Percentiles rank a stretch among this genome's conserved stretches.
Conservation (phyloP, 2,329 filamentous ascomycete genomes). For the Fusarium sp. region DNA sequence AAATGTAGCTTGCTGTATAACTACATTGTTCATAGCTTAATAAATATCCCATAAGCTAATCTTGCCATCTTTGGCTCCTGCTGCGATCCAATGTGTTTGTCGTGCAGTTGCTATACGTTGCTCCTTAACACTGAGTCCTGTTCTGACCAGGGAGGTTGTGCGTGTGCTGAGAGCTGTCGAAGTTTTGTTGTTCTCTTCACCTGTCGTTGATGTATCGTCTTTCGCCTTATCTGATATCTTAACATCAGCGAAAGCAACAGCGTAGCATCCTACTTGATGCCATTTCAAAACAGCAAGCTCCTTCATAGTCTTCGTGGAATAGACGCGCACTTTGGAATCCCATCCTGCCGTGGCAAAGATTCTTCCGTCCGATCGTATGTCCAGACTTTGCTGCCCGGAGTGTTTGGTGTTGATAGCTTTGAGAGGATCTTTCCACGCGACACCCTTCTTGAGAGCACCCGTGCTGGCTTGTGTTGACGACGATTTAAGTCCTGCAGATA, state of each 20-base stretch:
- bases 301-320: constrained; percentile 81
- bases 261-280: constrained; percentile 90
- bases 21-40: constrained; percentile 51
- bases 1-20: not conserved
- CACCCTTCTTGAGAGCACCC: constrained; percentile 28
- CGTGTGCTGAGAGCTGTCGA: not conserved
- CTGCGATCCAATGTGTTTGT: constrained; percentile 86
- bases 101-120: constrained; percentile 72
- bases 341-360: constrained; percentile 93
- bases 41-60: constrained; percentile 97
- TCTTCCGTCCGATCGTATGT: constrained; percentile 80
- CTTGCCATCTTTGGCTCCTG: constrained; percentile 93
- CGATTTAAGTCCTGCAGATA: constrained; percentile 41
- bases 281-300: constrained; percentile 94
- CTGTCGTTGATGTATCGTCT: not conserved
- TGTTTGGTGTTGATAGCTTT: constrained; percentile 83
- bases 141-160: constrained; percentile 4
- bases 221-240: constrained; percentile 12
- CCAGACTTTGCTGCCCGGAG: constrained; percentile 85
- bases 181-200: not conserved
- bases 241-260: constrained; percentile 75
- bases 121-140: constrained; percentile 63
- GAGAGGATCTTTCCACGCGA: constrained; percentile 60
- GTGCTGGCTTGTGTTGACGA: not conserved
- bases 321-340: constrained; percentile 85